Percentiles rank a stretch among this genome's conserved stretches.
Evolutionary conservation across 2,329 filamentous ascomycete species (phyloP).

Genomic region (Alternaria sp.): DNA sequence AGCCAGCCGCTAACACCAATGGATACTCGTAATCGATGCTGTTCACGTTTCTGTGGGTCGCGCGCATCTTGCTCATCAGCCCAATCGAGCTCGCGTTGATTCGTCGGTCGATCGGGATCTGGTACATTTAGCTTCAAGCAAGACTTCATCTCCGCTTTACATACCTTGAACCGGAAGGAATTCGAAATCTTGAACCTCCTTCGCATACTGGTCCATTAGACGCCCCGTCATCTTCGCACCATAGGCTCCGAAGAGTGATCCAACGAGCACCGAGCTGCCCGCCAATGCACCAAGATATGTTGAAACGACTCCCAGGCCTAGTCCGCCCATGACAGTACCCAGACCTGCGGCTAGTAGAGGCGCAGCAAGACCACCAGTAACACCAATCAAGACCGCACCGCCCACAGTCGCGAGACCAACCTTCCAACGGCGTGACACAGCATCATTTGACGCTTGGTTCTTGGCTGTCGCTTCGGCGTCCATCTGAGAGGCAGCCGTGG

Average conservation of each 20-base stretch:
- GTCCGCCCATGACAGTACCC: constrained; percentile 76
- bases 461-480: constrained; percentile 76
- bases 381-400: constrained; percentile 80
- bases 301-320: constrained; percentile 77
- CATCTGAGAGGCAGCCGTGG: constrained; percentile 70
- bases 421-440: constrained; percentile 70
- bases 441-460: constrained; percentile 71
- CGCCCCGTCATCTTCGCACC: constrained; percentile 79
- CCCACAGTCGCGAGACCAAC: constrained; percentile 87
- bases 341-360: constrained; percentile 78
- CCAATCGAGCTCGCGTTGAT: constrained; percentile 29
- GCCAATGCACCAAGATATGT: constrained; percentile 79
- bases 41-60: constrained; percentile 37
- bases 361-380: constrained; percentile 78
- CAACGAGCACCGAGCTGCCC: constrained; percentile 78
- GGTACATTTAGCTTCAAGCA: neutral
- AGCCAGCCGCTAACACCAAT: constrained; percentile 85
- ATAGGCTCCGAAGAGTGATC: constrained; percentile 87
- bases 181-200: constrained; percentile 85
- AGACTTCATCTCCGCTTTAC: neutral
- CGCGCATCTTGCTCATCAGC: constrained; percentile 33
- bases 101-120: constrained; percentile 32
- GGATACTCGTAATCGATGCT: constrained; percentile 67
- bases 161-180: constrained; percentile 73
- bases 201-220: constrained; percentile 83